Percentiles rank a stretch among this genome's conserved stretches.
These are phyloP conservation scores for Pochonia chlamydosporia DNA, from an alignment of 2,329 filamentous ascomycete genomes.

Conservation along the genomic window DNA sequence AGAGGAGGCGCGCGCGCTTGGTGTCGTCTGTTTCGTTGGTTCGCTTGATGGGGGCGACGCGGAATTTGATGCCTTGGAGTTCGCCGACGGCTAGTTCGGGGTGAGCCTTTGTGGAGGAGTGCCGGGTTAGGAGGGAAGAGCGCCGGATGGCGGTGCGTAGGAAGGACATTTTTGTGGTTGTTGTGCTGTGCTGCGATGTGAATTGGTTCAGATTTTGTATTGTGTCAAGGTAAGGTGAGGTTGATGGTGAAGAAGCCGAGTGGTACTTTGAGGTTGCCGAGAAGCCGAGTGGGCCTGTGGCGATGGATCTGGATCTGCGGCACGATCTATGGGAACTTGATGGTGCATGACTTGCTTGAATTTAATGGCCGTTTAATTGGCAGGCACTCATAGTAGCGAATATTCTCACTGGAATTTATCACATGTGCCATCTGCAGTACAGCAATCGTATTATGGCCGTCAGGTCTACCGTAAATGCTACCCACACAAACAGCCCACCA, in stretches of 20 bases:
- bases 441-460: neutral
- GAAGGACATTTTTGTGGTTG: too few relatives aligned
- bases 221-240: too few relatives aligned
- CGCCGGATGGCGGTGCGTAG: neutral
- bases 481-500: neutral
- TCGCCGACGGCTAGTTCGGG: conserved; percentile 75
- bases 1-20: conserved; percentile 77
- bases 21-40: conserved; percentile 78
- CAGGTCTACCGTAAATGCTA: neutral
- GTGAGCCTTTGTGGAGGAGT: neutral
- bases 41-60: conserved; percentile 81
- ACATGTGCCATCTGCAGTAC: neutral
- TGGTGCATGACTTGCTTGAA: too few relatives aligned
- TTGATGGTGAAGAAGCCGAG: too few relatives aligned
- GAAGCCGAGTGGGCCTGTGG: too few relatives aligned
- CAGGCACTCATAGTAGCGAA: too few relatives aligned
- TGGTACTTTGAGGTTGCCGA: too few relatives aligned
- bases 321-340: too few relatives aligned
- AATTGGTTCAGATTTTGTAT: too few relatives aligned
- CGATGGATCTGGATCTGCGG: too few relatives aligned
- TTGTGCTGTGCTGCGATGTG: too few relatives aligned
- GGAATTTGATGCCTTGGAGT: conserved; percentile 80
- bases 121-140: conserved; percentile 7
- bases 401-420: neutral
- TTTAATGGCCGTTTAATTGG: too few relatives aligned